A percentile compares a stretch with the other conserved stretches of the same genome.
Conservation (phyloP, 345 rosid species). For the Linum lewisii region DNA sequence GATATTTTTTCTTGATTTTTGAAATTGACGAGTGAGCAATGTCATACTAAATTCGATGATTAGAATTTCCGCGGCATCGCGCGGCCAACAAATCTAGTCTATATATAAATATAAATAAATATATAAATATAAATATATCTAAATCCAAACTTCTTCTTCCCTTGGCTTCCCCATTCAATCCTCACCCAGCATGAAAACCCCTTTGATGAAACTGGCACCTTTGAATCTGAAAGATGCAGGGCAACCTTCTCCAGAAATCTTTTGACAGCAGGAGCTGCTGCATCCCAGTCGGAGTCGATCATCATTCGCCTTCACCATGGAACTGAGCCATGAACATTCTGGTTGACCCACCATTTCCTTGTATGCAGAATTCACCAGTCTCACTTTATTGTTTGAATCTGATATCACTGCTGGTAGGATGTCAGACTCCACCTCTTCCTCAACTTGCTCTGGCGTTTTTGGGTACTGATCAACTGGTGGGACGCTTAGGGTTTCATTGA, state of each 20-base stretch:
- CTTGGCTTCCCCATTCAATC: slow-evolving; percentile 69
- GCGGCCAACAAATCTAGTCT: no score
- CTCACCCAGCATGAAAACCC: slow-evolving; percentile 87
- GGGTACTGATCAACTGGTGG: slow-evolving; percentile 15
- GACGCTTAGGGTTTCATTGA: slow-evolving; percentile 25
- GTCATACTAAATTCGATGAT: no score
- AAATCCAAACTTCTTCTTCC: no score
- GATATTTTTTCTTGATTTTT: no score
- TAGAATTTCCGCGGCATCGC: no score
- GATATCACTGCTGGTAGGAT: slow-evolving; percentile 60
- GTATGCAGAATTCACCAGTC: slow-evolving; percentile 80
- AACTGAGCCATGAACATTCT: slow-evolving; percentile 80
- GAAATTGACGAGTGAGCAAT: no score
- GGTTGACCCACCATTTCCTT: slow-evolving; percentile 97
- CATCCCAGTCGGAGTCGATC: slow-evolving; percentile 7
- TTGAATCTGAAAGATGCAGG: slow-evolving; percentile 36
- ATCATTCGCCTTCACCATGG: slow-evolving; percentile 33
- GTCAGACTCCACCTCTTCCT: slow-evolving; percentile 68
- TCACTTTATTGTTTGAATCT: slow-evolving; percentile 67
- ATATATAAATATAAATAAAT: no score
- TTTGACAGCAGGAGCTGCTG: slow-evolving; percentile 24
- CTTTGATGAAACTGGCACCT: slow-evolving; percentile 30
- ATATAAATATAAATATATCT: no score
- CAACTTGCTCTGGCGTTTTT: slow-evolving; percentile 58
- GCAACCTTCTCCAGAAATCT: slow-evolving; percentile 81